Conservation (phyloP, 1,139 yeast genomes). For the Scheffersomyces stambukii region DNA sequence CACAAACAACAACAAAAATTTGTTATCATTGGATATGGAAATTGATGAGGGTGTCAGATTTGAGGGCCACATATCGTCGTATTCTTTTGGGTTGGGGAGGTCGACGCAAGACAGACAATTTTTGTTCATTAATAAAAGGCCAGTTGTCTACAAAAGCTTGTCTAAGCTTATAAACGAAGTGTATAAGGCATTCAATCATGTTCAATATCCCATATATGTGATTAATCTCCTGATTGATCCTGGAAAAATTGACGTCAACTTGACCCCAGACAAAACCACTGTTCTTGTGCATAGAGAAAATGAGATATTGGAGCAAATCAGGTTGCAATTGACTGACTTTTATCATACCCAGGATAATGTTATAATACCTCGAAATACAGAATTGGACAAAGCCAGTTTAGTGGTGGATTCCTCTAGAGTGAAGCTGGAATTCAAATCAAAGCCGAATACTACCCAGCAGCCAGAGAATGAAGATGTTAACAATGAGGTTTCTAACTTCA, state of each 20-base stretch:
- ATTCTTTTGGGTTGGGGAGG: constrained; percentile 67
- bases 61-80: constrained; percentile 66
- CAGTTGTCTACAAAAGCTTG: constrained; percentile 57
- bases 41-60: constrained; percentile 27
- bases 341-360: constrained; percentile 45
- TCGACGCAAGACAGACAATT: constrained; percentile 71
- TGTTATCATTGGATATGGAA: constrained; percentile 43
- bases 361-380: constrained; percentile 29
- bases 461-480: too few relatives aligned
- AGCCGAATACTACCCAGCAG: too few relatives aligned
- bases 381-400: constrained; percentile 1
- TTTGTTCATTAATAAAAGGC: constrained; percentile 70
- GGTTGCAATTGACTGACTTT: constrained; percentile 34
- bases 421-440: too few relatives aligned
- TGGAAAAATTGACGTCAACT: constrained; percentile 66
- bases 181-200: constrained; percentile 64
- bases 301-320: constrained; percentile 48
- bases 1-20: constrained; percentile 53
- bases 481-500: too few relatives aligned
- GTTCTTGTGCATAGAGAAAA: constrained; percentile 67
- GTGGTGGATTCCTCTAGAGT: not conserved
- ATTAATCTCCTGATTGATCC: constrained; percentile 55
- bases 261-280: constrained; percentile 85
- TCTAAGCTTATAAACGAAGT: constrained; percentile 64
- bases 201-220: constrained; percentile 72